Base-by-base conservation (phyloP, 139 green algal species). In the Ulvella scutata region DNA sequence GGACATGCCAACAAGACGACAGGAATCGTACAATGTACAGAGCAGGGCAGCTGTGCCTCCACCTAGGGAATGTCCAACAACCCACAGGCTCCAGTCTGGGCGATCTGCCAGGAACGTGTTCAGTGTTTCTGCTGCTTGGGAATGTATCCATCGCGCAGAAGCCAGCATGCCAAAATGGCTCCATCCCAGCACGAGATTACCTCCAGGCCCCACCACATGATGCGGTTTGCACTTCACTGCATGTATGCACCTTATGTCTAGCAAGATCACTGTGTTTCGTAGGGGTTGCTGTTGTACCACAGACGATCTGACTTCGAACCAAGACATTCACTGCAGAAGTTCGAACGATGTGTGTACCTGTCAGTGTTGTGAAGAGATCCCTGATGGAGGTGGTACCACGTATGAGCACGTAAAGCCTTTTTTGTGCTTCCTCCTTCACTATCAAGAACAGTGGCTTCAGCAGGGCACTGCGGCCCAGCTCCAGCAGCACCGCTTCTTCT, bases 161-260 rank as follows among this genome's bases (percentile, higher is more conserved):
- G 91, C 91, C 75, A 96, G 84, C 91, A 96, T 96, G 77, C 91
- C 91, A 76, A 93, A 88, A 82, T 96, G 91, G 29, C 76, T 85
- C 80, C 91, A 95, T 4, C 91, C 91, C 40, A 96, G 77, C 67
- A 90, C 85, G 20, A 94, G 83, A 2, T 81, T 81, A 35, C 78
- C 43, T 84, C 75, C 72, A 88, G n/a, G n/a, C n/a, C 62, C 76
- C 36, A 94, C 81, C 31, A 90, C 73, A 79, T 96, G 91, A 74
- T 96, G 91, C 7, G 90, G 90, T 82, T 95, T 96, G 29, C 79
- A 82, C 38, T 88, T 83, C 26, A 84, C 85, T 84, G 84, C 62
- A 72, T 77, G 31, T 37, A 74, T 79, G 40, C 61, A 38, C 4
- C 17, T 20, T 17, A 60, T 60, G 43, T 20, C 43, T 17, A 60